These are phyloP conservation scores for Rhodomyrtus tomentosa DNA, from an alignment of 345 rosid genomes.

Conservation along the genomic window DNA sequence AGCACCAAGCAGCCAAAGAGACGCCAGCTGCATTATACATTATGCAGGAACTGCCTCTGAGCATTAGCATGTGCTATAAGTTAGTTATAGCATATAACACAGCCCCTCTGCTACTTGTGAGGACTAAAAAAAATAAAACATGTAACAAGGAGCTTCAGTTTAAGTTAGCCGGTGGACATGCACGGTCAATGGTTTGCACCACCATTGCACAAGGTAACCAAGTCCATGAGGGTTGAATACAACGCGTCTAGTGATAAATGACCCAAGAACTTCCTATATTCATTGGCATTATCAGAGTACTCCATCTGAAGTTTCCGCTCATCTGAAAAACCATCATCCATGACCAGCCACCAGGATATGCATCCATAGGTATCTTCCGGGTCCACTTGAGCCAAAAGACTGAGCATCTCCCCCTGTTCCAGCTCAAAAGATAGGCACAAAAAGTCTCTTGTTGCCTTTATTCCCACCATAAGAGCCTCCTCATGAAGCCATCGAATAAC, in stretches of 20 bases:
- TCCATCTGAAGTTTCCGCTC: conserved; percentile 39
- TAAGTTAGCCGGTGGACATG: background rate
- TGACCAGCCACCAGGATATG: conserved; percentile 86
- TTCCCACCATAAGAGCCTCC: conserved; percentile 76
- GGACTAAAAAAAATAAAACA: background rate
- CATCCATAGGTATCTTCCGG: conserved; percentile 59
- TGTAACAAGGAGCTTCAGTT: background rate
- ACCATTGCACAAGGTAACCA: conserved; percentile 60
- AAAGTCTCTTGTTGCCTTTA: conserved; percentile 67
- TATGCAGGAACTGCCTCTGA: background rate
- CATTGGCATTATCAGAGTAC: conserved; percentile 28
- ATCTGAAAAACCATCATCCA: conserved; percentile 63
- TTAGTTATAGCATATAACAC: background rate
- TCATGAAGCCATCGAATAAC: conserved; percentile 88
- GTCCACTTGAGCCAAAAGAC: conserved; percentile 80
- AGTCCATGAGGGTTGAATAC: conserved; percentile 62
- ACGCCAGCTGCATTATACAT: background rate
- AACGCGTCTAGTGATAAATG: conserved; percentile 59
- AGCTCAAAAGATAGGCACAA: conserved; percentile 69
- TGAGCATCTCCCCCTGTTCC: conserved; percentile 71
- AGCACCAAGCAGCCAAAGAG: background rate
- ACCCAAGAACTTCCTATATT: conserved; percentile 65
- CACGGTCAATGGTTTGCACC: conserved; percentile 17
- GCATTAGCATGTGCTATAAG: background rate
- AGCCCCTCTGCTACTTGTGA: background rate